Conservation (phyloP, 2,329 filamentous ascomycete genomes). For the Conoideocrella luteorostrata region DNA sequence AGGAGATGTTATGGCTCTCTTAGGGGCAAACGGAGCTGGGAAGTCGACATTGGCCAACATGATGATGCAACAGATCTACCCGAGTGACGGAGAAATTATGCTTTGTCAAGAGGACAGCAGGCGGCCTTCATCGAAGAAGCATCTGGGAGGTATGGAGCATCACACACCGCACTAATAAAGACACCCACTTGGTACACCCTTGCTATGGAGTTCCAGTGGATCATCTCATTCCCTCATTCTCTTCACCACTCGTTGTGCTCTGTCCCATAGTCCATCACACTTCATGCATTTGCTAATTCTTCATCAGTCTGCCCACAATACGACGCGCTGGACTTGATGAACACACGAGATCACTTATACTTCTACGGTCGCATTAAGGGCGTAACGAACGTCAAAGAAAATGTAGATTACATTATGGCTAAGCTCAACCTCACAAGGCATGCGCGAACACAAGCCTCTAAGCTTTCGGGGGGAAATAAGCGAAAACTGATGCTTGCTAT, state of each 20-base stretch:
- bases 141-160: conserved; percentile 54
- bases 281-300: too few relatives aligned
- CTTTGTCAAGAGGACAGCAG: conserved; percentile 64
- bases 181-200: too few relatives aligned
- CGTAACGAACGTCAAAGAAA: conserved; percentile 61
- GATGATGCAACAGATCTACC: conserved; percentile 71
- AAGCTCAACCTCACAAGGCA: conserved; percentile 69
- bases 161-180: neutral
- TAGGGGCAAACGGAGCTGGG: conserved; percentile 81
- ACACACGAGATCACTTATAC: conserved; percentile 67
- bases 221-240: too few relatives aligned
- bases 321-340: conserved; percentile 80
- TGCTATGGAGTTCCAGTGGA: too few relatives aligned
- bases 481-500: conserved; percentile 78
- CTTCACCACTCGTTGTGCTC: too few relatives aligned
- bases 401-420: conserved; percentile 63
- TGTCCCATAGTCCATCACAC: too few relatives aligned
- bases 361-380: conserved; percentile 81
- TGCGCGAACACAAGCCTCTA: conserved; percentile 62
- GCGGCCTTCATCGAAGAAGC: conserved; percentile 51
- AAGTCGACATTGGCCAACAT: conserved; percentile 80
- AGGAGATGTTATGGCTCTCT: conserved; percentile 72
- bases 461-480: conserved; percentile 80
- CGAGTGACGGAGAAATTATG: conserved; percentile 59
- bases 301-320: conserved; percentile 79